phyloP scores from a whole-genome alignment of 2,329 filamentous ascomycete species.

The Dothistroma septosporum region DNA sequence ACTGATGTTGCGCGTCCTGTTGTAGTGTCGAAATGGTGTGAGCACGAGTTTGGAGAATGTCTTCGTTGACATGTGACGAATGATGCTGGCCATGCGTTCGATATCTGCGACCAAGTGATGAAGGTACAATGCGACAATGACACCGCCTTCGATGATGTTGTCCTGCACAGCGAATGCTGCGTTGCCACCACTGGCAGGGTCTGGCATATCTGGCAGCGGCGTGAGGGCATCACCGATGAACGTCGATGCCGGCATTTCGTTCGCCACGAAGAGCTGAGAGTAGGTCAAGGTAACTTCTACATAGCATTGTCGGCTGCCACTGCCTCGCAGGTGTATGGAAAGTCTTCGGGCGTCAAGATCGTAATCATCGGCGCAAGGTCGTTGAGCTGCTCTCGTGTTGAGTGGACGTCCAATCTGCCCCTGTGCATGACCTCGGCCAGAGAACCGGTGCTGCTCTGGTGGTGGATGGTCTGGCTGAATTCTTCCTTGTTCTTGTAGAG shows the following conservation, averaged over 20 bases:
- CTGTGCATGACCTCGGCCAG: slow-evolving; percentile 1
- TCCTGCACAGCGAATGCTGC: slow-evolving; percentile 23
- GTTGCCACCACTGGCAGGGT: slow-evolving; percentile 4
- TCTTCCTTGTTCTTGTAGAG: not conserved
- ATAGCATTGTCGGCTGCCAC: not conserved
- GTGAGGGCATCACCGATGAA: slow-evolving; percentile 12
- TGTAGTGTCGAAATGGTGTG: slow-evolving; percentile 4
- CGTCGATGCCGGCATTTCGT: slow-evolving; percentile 14
- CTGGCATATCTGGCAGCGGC: slow-evolving; percentile 18
- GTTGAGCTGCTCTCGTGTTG: slow-evolving; percentile 13
- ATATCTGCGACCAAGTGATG: slow-evolving; percentile 23
- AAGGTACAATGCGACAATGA: slow-evolving; percentile 22
- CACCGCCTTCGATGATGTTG: slow-evolving; percentile 22
- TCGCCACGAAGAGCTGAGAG: not conserved
- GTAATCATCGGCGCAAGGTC: slow-evolving; percentile 15
- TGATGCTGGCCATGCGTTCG: slow-evolving; percentile 14
- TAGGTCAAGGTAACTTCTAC: not conserved
- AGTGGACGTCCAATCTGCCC: slow-evolving; percentile 15
- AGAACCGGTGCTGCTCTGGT: not conserved
- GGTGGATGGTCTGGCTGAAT: not conserved
- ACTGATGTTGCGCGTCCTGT: slow-evolving; percentile 13
- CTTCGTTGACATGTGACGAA: slow-evolving; percentile 20
- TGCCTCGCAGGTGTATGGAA: slow-evolving; percentile 7
- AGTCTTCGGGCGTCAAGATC: slow-evolving; percentile 6
- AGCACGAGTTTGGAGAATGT: not conserved